These are phyloP conservation scores for Astragalus membranaceus DNA, from an alignment of 306 rosid genomes.

Conservation along the genomic window DNA sequence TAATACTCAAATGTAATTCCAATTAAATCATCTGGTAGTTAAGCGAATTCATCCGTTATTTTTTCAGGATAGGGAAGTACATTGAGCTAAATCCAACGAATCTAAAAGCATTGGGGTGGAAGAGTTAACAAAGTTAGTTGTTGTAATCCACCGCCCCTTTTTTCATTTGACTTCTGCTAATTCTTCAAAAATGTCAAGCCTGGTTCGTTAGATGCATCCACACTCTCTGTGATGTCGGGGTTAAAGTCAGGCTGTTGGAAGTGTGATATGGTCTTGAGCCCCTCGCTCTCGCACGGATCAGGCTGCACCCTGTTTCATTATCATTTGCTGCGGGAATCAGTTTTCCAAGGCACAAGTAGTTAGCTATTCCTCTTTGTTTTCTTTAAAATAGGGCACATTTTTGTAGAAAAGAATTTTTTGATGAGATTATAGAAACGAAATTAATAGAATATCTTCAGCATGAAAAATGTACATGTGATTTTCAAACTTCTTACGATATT, in stretches of 20 bases:
- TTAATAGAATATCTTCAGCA: not conserved
- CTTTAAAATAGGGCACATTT: not conserved
- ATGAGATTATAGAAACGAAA: not conserved
- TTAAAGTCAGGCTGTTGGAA: too few species aligned
- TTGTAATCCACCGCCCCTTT: not conserved
- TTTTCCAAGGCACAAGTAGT: too few species aligned
- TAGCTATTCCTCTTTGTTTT: too few species aligned
- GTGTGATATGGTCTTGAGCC: too few species aligned
- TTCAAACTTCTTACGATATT: constrained; percentile 18
- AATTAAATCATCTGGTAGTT: not conserved
- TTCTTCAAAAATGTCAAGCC: too few species aligned
- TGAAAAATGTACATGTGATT: constrained; percentile 31
- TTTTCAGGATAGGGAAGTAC: constrained; percentile 77
- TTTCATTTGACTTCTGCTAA: too few species aligned
- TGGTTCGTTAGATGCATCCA: too few species aligned
- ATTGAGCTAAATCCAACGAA: constrained; percentile 60
- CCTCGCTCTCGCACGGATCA: too few species aligned
- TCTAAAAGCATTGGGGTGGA: constrained; percentile 67
- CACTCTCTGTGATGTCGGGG: too few species aligned
- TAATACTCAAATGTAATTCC: constrained; percentile 3
- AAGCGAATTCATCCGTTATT: not conserved
- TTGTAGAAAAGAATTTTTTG: not conserved
- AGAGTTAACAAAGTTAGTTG: constrained; percentile 23
- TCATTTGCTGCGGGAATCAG: too few species aligned
- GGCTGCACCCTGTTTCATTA: too few species aligned